These are phyloP conservation scores for Erodium moschatum DNA, from an alignment of 441 rosid species.

Conservation along the genomic window DNA sequence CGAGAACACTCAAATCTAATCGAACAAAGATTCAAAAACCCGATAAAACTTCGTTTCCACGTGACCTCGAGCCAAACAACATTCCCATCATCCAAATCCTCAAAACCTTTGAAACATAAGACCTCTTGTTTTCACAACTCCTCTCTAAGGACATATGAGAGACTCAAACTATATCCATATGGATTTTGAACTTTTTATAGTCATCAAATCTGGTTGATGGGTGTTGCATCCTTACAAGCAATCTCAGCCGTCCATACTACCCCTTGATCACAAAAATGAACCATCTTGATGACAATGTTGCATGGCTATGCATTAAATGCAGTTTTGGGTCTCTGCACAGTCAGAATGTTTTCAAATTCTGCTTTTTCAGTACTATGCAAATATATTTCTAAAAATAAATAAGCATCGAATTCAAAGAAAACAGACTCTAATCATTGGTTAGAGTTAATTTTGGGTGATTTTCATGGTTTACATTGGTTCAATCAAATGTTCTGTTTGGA, in stretches of 20 bases:
- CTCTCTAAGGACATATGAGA: too few species aligned
- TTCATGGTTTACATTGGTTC: not conserved
- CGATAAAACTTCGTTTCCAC: not conserved
- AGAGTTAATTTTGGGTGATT: not conserved
- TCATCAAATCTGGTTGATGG: not conserved
- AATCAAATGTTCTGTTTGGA: not conserved
- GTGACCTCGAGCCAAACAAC: conserved; percentile 53
- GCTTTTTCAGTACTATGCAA: not conserved
- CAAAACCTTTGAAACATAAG: not conserved
- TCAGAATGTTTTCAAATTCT: not conserved
- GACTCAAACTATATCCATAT: not conserved
- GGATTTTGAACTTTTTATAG: not conserved
- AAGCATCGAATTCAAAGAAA: not conserved
- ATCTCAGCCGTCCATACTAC: not conserved
- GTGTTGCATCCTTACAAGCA: not conserved
- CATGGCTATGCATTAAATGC: conserved; percentile 5
- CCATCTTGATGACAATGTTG: not conserved
- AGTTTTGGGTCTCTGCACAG: conserved; percentile 1
- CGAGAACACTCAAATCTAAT: conserved; percentile 31
- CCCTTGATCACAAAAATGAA: not conserved
- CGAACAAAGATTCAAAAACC: not conserved
- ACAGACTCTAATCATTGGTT: not conserved
- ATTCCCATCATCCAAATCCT: conserved; percentile 43
- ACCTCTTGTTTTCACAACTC: too few species aligned
- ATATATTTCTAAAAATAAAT: not conserved